Evolutionary conservation across 2,329 filamentous ascomycete species (phyloP), one percentile per base, ranked within the genome.

Genomic region (Fusarium oxysporum): DNA sequence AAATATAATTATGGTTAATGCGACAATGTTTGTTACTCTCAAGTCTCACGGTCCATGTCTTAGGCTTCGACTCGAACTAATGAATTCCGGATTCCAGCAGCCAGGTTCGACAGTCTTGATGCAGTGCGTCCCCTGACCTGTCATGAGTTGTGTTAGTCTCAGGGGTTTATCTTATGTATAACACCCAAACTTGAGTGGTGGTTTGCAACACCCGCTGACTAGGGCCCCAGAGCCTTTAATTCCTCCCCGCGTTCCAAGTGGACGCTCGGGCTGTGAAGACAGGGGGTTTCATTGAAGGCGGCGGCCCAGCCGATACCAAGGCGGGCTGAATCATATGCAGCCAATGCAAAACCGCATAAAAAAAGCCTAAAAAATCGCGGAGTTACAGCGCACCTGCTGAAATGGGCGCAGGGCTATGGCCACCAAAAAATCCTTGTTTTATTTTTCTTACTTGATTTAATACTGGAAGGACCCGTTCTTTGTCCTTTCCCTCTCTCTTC

Each of bases 211-310:
- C 57, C 65, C 54, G 41, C 61, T 44, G 40, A 44, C 62, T 57
- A 73, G 55, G 40, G 17, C 57, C 55, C 58, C 50, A 17, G 30
- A 69, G 58, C 66, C 62, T 71, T 68, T 73, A 65, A 73, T 71
- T 71, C 71, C 71, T 71, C 70, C 71, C 71, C 70, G 67, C 70
- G 67, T 73, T 73, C 71, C 62, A 73, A 73, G 60, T 73, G 66
- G 70, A 58, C 65, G 65, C 66, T 47, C 23, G 54, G 71, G 40
- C 45, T 53, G 40, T 50, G 58, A 48, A 41, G 45, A 53, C 63
- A 60, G 33, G 67, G 66, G 51, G 14, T 35, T 28, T 58, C 43
- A 53, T 53, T 58, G 53, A 62, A 32, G 63, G 43, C 40, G 44
- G 62, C 41, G 63, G 55, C 32, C 62, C 51, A 63, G 63, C 63